Evolutionary conservation across 371 early-diverging fungal species (phyloP), one percentile per base, ranked within the genome.

Genomic region (Choanephora cucurbitarum): DNA sequence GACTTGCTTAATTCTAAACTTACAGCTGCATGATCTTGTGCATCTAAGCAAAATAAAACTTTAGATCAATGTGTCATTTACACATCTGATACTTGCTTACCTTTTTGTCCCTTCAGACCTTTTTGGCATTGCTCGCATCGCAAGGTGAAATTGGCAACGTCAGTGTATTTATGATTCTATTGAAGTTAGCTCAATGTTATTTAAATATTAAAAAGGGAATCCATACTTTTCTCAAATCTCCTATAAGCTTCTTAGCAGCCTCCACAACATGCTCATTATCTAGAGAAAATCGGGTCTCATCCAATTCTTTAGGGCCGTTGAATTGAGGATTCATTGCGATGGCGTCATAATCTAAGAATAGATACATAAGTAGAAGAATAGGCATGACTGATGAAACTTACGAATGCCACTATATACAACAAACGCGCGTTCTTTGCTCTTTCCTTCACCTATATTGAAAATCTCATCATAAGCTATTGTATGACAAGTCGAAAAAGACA

Each of bases 361-460:
- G 15, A 18, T 10, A 39, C 14, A 21, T 32, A n/a, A 17, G 28
- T 5, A 5, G 7, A 5, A 28, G 28, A 28, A 7, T 5, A 7
- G 28, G 28, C 3, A 28, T 5, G 28, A 28, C 5, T 5, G 28
- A 28, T 28, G 3, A 3, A 28, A 37, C 80, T 70, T 80, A 82
- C 85, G 85, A 34, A 85, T 85, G 4, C 85, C 85, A 32, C 79
- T 82, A 49, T 85, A 85, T 39, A 85, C 69, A 45, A 85, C 62
- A 7, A 85, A 47, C 0, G 74, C 77, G 18, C 80, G 66, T 33
- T 80, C 80, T 23, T 51, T 55, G 46, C 72, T 79, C 8, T 58
- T 49, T 14, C 81, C 82, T 57, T 82, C 83, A 10, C 84, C 83
- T 82, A 44, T 7, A 19, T 23, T 8, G 6, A 18, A 44, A 32